These are phyloP conservation scores for Chrysoporthe cubensis DNA, from an alignment of 2,329 filamentous ascomycete genomes.

Conservation along the genomic window DNA sequence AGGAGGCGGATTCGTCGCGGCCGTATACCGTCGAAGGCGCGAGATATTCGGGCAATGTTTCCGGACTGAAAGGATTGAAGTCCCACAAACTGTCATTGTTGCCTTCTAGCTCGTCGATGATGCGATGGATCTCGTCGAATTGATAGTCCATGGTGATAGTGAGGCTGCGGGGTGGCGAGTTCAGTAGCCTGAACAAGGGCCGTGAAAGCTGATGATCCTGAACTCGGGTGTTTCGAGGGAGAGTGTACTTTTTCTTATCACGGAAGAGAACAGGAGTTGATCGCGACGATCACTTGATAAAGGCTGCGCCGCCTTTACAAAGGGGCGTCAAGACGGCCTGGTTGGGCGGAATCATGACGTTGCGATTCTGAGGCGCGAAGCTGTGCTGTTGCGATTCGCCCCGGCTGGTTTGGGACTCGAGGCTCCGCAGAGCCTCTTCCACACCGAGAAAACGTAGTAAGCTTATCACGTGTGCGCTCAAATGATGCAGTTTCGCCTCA, in stretches of 20 bases:
- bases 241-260: neutral
- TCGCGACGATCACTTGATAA: neutral
- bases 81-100: neutral
- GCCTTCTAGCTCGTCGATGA: neutral
- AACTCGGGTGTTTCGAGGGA: neutral
- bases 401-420: neutral
- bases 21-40: neutral
- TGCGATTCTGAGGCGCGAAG: neutral
- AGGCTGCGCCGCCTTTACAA: neutral
- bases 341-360: neutral
- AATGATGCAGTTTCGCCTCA: neutral
- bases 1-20: neutral
- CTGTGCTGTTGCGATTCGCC: neutral
- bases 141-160: neutral
- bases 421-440: neutral
- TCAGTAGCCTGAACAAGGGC: neutral
- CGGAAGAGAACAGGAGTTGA: neutral
- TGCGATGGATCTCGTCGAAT: slow-evolving; percentile 1
- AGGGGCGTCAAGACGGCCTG: neutral
- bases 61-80: neutral
- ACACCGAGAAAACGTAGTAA: neutral
- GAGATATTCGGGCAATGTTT: neutral
- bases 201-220: neutral
- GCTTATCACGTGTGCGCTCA: neutral
- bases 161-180: neutral